phyloP scores from a whole-genome alignment of 768 basidiomycete genomes.

The Amanita brunnescens region DNA sequence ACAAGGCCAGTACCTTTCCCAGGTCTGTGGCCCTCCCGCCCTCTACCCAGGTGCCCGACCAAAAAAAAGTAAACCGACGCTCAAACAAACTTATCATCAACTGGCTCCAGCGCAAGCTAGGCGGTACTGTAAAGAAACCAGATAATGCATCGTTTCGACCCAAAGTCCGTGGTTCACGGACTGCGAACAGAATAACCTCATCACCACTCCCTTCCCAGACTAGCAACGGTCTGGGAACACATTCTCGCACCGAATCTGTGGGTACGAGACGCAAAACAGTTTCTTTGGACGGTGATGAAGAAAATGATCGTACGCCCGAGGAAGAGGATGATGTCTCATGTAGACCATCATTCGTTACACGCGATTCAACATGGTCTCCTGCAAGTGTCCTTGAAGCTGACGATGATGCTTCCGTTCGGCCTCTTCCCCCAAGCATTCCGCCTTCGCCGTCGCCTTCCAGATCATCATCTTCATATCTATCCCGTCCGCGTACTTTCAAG shows the following conservation, averaged over 20 bases:
- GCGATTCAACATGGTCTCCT: conserved; percentile 76
- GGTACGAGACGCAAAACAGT: conserved; percentile 44
- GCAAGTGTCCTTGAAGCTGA: conserved; percentile 75
- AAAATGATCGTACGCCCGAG: conserved; percentile 29
- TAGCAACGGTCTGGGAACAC: not conserved
- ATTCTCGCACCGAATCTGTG: conserved; percentile 9
- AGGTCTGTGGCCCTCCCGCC: conserved; percentile 14
- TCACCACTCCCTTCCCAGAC: conserved; percentile 21
- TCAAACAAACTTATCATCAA: conserved; percentile 82
- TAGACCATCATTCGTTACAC: conserved; percentile 50
- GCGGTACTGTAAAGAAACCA: conserved; percentile 54
- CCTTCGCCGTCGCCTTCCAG: conserved; percentile 82
- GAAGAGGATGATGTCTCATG: conserved; percentile 41
- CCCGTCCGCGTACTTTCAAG: conserved; percentile 72
- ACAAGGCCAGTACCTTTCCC: conserved; percentile 5
- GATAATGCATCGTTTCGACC: conserved; percentile 28
- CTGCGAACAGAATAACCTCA: conserved; percentile 32
- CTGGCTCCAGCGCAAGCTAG: conserved; percentile 85
- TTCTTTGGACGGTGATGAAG: conserved; percentile 55
- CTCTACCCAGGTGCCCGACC: conserved; percentile 27
- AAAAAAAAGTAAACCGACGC: conserved; percentile 58
- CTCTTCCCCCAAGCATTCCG: conserved; percentile 80
- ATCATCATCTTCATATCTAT: conserved; percentile 78
- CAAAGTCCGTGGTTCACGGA: conserved; percentile 26
- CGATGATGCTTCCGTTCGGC: conserved; percentile 89